Evolutionary conservation across 345 rosid species (phyloP).

Genomic region (Triadica sebifera): DNA sequence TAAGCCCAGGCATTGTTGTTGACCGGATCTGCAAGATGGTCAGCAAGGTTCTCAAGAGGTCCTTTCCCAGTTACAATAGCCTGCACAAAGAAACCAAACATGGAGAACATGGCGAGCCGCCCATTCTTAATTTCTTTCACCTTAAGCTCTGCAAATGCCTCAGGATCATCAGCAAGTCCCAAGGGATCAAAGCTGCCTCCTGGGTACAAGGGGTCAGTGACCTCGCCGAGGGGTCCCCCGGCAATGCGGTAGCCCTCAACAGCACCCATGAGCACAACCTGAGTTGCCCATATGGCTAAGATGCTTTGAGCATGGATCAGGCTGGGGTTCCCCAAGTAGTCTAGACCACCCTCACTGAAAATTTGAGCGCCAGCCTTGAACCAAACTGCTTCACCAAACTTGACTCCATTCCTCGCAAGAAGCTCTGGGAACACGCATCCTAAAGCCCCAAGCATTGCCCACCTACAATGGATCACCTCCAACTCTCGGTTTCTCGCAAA

Average conservation of each 20-base stretch:
- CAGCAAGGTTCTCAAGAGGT: conserved; percentile 40
- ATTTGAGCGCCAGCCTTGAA: conserved; percentile 51
- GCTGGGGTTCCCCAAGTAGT: conserved; percentile 46
- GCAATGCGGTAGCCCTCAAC: conserved; percentile 52
- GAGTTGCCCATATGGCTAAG: conserved; percentile 45
- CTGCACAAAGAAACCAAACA: conserved; percentile 54
- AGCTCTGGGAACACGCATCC: conserved; percentile 52
- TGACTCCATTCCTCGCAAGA: too few relatives aligned
- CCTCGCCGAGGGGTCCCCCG: conserved; percentile 50
- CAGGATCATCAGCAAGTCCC: conserved; percentile 49
- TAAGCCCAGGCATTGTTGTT: conserved; percentile 51
- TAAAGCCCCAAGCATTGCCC: conserved; percentile 48
- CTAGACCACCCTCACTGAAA: conserved; percentile 44
- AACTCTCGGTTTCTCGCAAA: conserved; percentile 50
- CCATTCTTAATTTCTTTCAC: conserved; percentile 51
- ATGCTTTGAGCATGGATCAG: conserved; percentile 51
- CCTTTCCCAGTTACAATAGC: conserved; percentile 53
- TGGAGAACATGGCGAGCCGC: conserved; percentile 47
- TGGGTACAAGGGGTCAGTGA: conserved; percentile 42
- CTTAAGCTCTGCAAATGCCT: conserved; percentile 45
- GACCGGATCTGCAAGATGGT: conserved; percentile 47
- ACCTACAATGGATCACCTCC: conserved; percentile 49
- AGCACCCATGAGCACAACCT: conserved; percentile 45
- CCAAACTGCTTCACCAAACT: conserved; percentile 53
- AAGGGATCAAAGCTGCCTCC: conserved; percentile 55